Base-by-base conservation (phyloP, 805 yeast genomes). In the Starmerella sirachaensis region DNA sequence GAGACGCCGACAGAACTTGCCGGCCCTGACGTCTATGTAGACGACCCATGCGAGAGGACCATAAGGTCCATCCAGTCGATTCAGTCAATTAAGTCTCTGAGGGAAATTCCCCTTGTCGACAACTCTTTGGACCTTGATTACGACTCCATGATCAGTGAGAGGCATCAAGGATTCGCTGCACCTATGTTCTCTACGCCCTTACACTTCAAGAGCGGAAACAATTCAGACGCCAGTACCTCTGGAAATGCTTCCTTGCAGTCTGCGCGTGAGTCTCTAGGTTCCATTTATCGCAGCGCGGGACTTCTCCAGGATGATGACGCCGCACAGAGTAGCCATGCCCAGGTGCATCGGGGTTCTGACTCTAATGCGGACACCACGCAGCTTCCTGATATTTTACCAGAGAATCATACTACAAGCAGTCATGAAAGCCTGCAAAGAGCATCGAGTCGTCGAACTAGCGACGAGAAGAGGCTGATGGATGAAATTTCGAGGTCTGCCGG, bases 81-180 rank as follows among this genome's bases (percentile, higher is more conserved):
- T 13, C 30, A 21, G 7, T 41, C 46, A n/a, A 49, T 51, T n/a
- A 44, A 40, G 16, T 44, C 50, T 10, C 35, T 50, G 31, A 36
- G 53, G 6, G 55, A 51, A 23, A 50, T 51, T 25, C 54, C 55
- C 4, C 38, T 40, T 10, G 53, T 50, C 10, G 48, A 46, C 21
- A 26, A 47, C 6, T 41, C 50, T 4, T 33, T 31, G 10, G 50
- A 46, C 22, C 31, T n/a, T 13, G 45, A 34, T 8, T 38, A 30
- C 32, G 43, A 39, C 19, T 32, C 46, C 5, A 14, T 29, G 9
- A 14, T 33, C 6, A 37, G 37, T 18, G 42, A 42, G 9, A 33
- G 37, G 16, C 14, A 12, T 16, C 11, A 24, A 22, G 24, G 26
- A 14, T 20, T 31, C 11, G 13, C 37, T 2, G 38, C 40, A 7